These are phyloP conservation scores for Populus ilicifolia DNA, from an alignment of 345 rosid species.

Conservation along the genomic window DNA sequence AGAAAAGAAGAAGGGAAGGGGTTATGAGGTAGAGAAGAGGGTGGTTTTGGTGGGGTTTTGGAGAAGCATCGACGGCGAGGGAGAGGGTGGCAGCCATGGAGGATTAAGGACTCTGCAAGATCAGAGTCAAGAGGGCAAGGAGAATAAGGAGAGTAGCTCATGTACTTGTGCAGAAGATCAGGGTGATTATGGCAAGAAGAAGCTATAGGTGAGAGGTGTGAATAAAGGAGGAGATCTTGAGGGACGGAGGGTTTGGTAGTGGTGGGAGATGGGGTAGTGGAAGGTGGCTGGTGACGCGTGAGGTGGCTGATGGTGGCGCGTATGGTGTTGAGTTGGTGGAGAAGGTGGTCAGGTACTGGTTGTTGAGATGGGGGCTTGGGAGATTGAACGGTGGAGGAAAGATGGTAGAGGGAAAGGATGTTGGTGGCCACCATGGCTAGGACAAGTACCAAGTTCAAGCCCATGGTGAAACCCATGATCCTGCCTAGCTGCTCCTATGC, in stretches of 20 bases:
- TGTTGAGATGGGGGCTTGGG: slow-evolving; percentile 42
- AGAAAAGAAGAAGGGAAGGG: slow-evolving; percentile 61
- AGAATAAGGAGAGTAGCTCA: slow-evolving; percentile 81
- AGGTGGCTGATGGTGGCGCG: slow-evolving; percentile 95
- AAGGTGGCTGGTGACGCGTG: slow-evolving; percentile 61
- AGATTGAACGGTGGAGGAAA: slow-evolving; percentile 64
- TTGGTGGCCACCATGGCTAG: slow-evolving; percentile 96
- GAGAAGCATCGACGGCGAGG: slow-evolving; percentile 99
- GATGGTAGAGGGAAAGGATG: slow-evolving; percentile 92
- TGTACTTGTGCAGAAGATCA: slow-evolving; percentile 78
- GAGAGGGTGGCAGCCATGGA: slow-evolving; percentile 92
- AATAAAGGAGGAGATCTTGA: slow-evolving; percentile 72
- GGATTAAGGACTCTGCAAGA: slow-evolving; percentile 79
- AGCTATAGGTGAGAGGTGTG: slow-evolving; percentile 76
- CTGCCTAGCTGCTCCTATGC: neutral
- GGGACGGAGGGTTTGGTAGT: slow-evolving; percentile 41
- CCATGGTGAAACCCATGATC: slow-evolving; percentile 81
- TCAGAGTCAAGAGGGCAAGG: slow-evolving; percentile 69
- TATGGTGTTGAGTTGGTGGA: slow-evolving; percentile 75
- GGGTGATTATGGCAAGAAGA: slow-evolving; percentile 87
- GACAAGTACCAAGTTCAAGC: slow-evolving; percentile 72
- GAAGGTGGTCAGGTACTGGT: slow-evolving; percentile 72
- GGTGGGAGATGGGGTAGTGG: slow-evolving; percentile 20
- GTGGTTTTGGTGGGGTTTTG: slow-evolving; percentile 52
- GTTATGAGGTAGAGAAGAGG: slow-evolving; percentile 38